These are phyloP conservation scores for Candida sp. DNA, from an alignment of 1,139 yeast genomes.

Conservation along the genomic window DNA sequence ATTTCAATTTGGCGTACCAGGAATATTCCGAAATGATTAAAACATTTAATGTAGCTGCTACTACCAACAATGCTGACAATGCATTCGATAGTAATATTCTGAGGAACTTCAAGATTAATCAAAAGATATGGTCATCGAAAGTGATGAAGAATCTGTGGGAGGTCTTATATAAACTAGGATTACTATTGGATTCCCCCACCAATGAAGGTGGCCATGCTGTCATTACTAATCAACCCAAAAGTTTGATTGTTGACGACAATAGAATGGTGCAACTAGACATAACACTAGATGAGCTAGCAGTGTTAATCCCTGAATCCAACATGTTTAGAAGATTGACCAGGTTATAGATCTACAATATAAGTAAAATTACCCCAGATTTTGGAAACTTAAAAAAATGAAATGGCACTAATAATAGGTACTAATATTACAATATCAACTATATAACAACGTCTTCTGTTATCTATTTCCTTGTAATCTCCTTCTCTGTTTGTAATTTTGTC, in stretches of 20 bases:
- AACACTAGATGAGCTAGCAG: constrained; percentile 40
- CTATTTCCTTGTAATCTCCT: too few species aligned
- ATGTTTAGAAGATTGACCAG: constrained; percentile 30
- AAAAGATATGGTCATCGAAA: constrained; percentile 46
- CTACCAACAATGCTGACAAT: constrained; percentile 31
- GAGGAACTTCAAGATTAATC: constrained; percentile 34
- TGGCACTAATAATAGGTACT: too few species aligned
- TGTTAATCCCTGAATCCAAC: constrained; percentile 25
- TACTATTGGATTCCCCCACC: constrained; percentile 31
- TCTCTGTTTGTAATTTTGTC: too few species aligned
- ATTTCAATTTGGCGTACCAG: constrained; percentile 73
- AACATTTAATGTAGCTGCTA: constrained; percentile 36
- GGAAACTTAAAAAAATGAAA: too few species aligned
- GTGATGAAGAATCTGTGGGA: constrained; percentile 59
- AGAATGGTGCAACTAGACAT: constrained; percentile 47
- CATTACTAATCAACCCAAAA: constrained; percentile 28
- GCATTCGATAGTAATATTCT: constrained; percentile 27
- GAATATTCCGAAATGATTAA: constrained; percentile 67
- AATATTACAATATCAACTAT: too few species aligned
- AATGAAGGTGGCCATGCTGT: constrained; percentile 30
- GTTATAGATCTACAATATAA: constrained; percentile 13
- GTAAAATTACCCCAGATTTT: background rate
- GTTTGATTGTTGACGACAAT: constrained; percentile 37
- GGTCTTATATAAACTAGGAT: constrained; percentile 32
- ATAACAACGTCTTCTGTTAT: background rate